These are phyloP conservation scores for Dothideomycetidae sp. DNA, from an alignment of 2,329 filamentous ascomycete species.

Conservation along the genomic window DNA sequence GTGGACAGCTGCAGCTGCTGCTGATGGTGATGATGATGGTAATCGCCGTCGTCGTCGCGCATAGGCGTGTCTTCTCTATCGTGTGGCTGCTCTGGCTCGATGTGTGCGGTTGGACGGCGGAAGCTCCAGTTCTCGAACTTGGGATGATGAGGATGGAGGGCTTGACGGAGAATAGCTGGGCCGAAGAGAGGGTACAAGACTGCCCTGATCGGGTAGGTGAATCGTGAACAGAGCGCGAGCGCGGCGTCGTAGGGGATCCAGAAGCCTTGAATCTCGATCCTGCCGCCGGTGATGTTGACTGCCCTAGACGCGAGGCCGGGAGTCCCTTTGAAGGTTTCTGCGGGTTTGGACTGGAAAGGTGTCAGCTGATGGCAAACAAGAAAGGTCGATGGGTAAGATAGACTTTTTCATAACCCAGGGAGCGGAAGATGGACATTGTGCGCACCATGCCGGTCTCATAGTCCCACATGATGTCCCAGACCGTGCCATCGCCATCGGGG, in stretches of 20 bases:
- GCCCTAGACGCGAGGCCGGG: conserved; percentile 76
- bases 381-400: conserved; percentile 17
- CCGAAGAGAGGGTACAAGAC: conserved; percentile 88
- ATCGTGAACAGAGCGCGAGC: conserved; percentile 73
- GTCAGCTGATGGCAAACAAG: conserved; percentile 6
- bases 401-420: conserved; percentile 75
- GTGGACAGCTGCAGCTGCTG: no score
- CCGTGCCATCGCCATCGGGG: conserved; percentile 44
- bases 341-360: conserved; percentile 61
- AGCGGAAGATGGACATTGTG: conserved; percentile 91
- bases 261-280: conserved; percentile 85
- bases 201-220: conserved; percentile 71
- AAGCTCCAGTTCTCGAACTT: conserved; percentile 34
- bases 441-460: conserved; percentile 88
- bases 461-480: conserved; percentile 85
- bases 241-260: conserved; percentile 92
- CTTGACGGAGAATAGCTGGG: conserved; percentile 59
- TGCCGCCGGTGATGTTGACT: conserved; percentile 87
- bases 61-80: no score
- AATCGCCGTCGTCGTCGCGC: no score
- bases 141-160: conserved; percentile 48
- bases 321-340: conserved; percentile 57
- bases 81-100: no score
- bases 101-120: neutral
- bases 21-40: no score